Conservation (phyloP, 371 early-diverging fungal species). For the Mortierella sp. region DNA sequence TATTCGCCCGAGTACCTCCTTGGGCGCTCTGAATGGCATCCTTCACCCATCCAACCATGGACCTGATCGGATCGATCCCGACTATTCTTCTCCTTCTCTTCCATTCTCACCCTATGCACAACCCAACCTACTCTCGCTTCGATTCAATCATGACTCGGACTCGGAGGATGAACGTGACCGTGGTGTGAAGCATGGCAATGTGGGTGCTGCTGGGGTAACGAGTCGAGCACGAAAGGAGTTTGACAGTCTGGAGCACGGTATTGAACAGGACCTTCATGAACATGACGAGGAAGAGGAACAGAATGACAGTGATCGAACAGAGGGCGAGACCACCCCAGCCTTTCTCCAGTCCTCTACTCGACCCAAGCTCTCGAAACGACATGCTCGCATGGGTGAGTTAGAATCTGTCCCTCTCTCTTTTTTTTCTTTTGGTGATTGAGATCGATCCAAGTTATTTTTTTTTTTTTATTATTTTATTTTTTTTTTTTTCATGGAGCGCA, state of each 20-base stretch:
- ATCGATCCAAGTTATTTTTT: not conserved
- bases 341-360: conserved; percentile 7
- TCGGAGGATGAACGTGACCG: conserved; percentile 11
- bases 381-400: conserved; percentile 14
- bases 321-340: conserved; percentile 23
- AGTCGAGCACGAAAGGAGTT: too few species aligned
- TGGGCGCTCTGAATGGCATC: conserved; percentile 6
- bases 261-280: not conserved
- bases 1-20: too few species aligned
- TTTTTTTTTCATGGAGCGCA: too few species aligned
- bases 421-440: conserved; percentile 6
- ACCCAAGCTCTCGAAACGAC: conserved; percentile 18
- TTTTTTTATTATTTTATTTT: conserved; percentile 2
- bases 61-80: conserved; percentile 7
- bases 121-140: conserved; percentile 23
- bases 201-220: too few species aligned
- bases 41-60: not conserved
- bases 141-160: conserved; percentile 42
- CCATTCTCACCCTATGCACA: conserved; percentile 26
- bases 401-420: conserved; percentile 1
- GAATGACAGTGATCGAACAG: conserved; percentile 47
- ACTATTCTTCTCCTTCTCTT: conserved; percentile 12
- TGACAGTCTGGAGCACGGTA: not conserved
- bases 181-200: not conserved
- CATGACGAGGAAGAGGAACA: conserved; percentile 23